Evolutionary conservation across 768 basidiomycete species (phyloP).

Genomic region (Coprinellus aureogranulatus): DNA sequence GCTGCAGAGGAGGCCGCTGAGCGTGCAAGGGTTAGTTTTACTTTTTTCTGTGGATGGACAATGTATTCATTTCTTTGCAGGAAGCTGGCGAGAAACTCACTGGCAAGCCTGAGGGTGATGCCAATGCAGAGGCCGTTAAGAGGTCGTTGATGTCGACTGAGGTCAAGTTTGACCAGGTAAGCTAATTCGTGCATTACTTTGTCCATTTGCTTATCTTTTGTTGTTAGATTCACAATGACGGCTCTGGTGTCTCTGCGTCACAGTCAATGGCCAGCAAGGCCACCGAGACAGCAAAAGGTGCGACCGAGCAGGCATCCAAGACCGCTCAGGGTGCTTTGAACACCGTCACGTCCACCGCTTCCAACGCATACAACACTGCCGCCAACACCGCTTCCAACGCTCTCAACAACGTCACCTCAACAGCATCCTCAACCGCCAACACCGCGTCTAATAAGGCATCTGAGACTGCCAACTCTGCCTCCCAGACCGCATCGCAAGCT

Average conservation of each 20-base stretch:
- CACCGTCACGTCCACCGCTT: not conserved
- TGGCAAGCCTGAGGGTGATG: constrained; percentile 23
- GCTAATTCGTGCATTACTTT: not conserved
- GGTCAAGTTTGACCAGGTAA: constrained; percentile 3
- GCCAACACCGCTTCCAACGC: not conserved
- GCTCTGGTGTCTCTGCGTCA: not conserved
- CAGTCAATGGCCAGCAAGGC: not conserved
- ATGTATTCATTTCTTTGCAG: constrained; percentile 12
- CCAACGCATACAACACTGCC: not conserved
- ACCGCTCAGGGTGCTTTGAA: not conserved
- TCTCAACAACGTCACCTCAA: too few species aligned
- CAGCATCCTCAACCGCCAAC: constrained; percentile 32
- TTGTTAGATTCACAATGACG: not conserved
- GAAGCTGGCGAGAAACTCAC: constrained; percentile 31
- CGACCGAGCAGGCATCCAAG: not conserved
- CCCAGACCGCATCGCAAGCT: not conserved
- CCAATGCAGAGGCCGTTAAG: constrained; percentile 3
- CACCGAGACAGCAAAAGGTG: not conserved
- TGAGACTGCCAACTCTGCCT: constrained; percentile 48
- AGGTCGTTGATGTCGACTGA: not conserved
- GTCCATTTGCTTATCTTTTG: not conserved
- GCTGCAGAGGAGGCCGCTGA: constrained; percentile 53
- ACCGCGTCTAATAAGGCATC: constrained; percentile 46
- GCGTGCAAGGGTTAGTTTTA: constrained; percentile 45
- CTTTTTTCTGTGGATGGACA: not conserved